Evolutionary conservation across 352 stramenopile genomes (phyloP), one percentile per base, ranked within the genome.

Genomic region (Thalassiosira allenii): DNA sequence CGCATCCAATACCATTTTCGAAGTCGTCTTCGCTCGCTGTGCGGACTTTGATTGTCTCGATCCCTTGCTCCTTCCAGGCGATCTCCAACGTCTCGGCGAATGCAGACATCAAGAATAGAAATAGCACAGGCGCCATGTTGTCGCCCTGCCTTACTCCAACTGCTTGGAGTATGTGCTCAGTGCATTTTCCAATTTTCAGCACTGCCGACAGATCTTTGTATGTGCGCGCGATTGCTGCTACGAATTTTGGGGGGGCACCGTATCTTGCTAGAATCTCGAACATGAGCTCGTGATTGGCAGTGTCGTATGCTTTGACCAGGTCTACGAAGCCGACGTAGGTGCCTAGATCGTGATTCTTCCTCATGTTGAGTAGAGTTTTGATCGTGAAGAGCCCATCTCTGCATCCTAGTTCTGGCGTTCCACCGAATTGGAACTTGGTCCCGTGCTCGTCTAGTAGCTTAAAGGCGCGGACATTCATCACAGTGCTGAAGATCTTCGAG

Each of bases 271-370:
- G 9, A 11, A 63, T 63, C 2, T 75, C 22, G 20, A 65, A 23
- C 3, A 86, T 11, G 0, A 85, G 49, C 23, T 44, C 33, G 43
- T 83, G 74, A 25, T 81, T 69, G 8, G 64, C 52, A 33, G 79
- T 87, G 49, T 87, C 79, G 49, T 63, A 83, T 3, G 74, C 73
- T 71, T 87, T 87, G 1, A 86, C 78, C 17, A 86, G 61, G 29
- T 86, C 73, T 5, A 69, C 52, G 66, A 86, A 86, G 0, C 14
- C 52, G 6, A 72, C 63, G 23, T 65, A 68, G 2, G 70, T 68
- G 22, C 12, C 22, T 0, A 74, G 37, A 53, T 78, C 69, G 57
- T 83, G 68, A 22, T 82, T 49, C 8, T 34, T 53, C 0, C 65
- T n/a, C 12, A 68, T 33, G 27, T 83, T 62, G 9, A 86, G 71